These are phyloP conservation scores for Durio zibethinus DNA, from an alignment of 345 rosid species.

Conservation along the genomic window DNA sequence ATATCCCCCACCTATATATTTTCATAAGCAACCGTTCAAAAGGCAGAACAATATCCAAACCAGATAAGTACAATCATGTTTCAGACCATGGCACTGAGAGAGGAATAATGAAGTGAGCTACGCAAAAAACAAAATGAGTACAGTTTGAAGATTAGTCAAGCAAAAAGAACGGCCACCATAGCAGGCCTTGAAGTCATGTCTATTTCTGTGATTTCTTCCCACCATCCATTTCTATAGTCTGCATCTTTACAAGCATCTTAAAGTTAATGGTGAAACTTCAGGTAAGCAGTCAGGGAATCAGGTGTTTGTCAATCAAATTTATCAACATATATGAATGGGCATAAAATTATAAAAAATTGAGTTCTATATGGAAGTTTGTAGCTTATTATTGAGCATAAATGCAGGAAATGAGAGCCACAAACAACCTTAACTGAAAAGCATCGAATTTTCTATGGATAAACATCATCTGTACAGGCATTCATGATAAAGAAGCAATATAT, in stretches of 20 bases:
- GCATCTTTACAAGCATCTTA: background rate
- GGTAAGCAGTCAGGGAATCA: background rate
- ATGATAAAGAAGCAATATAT: background rate
- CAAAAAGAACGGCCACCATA: background rate
- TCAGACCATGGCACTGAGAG: background rate
- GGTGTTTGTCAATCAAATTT: background rate
- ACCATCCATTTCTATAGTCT: background rate
- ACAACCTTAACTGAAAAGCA: background rate
- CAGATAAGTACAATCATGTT: background rate
- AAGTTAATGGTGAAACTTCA: background rate
- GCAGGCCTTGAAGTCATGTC: background rate
- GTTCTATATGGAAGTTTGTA: background rate
- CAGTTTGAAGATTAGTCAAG: background rate
- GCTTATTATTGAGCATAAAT: background rate
- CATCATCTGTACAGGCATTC: background rate
- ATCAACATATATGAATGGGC: background rate
- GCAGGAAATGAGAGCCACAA: background rate
- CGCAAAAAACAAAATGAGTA: background rate
- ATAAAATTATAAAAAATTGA: no score
- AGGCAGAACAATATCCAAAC: background rate
- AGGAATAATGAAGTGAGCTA: background rate
- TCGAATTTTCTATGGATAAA: background rate
- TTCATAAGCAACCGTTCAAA: background rate
- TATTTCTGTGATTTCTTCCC: background rate
- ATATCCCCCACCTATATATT: conserved; percentile 83